Conservation (phyloP, 2,329 filamentous ascomycete genomes). For the Elsinoe perseae region DNA sequence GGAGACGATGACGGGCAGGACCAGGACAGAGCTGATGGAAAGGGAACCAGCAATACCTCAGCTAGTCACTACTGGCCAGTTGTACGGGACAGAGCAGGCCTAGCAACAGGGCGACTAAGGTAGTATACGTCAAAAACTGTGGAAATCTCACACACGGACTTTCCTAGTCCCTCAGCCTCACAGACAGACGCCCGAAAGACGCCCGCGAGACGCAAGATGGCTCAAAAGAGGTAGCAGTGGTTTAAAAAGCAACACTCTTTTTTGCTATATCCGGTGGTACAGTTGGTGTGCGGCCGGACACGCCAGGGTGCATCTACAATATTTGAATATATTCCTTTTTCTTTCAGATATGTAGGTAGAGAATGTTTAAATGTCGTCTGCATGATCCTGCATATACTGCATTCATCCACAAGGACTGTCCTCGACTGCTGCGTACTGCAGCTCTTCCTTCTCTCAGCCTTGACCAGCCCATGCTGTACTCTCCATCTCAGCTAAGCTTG, state of each 20-base stretch:
- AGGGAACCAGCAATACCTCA: too few relatives aligned
- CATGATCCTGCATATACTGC: background rate
- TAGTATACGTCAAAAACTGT: background rate
- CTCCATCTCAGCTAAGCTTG: background rate
- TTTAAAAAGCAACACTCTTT: background rate
- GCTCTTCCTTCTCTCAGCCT: background rate
- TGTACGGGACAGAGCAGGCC: too few relatives aligned
- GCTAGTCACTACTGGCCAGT: too few relatives aligned
- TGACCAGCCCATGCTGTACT: background rate
- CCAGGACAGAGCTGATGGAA: background rate
- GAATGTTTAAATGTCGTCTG: too few relatives aligned
- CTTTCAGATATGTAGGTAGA: too few relatives aligned
- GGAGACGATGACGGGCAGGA: background rate
- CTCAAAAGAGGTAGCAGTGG: background rate
- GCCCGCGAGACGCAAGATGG: too few relatives aligned
- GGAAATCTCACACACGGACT: background rate
- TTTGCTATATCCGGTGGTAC: too few relatives aligned
- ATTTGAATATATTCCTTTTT: too few relatives aligned
- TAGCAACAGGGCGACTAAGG: background rate
- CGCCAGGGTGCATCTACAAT: background rate
- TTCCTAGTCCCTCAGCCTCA: slow-evolving; percentile 3
- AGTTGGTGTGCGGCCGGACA: background rate
- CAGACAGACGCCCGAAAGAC: background rate
- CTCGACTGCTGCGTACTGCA: background rate
- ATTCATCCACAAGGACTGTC: background rate